Base-by-base conservation (phyloP, 2,329 filamentous ascomycete species). In the Cylindrodendrum hubeiense region DNA sequence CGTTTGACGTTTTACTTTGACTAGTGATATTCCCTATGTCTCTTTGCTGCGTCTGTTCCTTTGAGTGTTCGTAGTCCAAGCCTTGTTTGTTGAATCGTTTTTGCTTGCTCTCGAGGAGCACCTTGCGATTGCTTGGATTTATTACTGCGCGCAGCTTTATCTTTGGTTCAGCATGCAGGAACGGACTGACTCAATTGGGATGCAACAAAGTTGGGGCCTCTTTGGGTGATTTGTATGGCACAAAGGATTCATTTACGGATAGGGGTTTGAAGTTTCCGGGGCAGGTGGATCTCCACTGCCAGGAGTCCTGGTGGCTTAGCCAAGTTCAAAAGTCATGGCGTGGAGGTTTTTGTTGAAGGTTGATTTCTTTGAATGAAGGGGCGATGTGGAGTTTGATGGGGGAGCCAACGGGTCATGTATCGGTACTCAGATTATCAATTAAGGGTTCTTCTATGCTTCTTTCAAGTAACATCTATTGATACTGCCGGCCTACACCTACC, bases 351-450 rank as follows among this genome's bases (percentile, higher is more conserved):
- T 15, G 43, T 17, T 33, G 53, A 49, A 21, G 54, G 54, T 56
- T 58, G 60, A 53, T 58, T 63, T 63, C 60, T 65, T 72, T 68
- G 63, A 63, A 66, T 69, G 47, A 63, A 47, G 56, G 59, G 67
- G 71, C 63, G 70, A 71, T 67, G 59, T 51, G 71, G 71, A 72
- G 71, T 74, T 73, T 66, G 71, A 59, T 56, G 53, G 53, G 52
- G 34, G 65, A 60, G 67, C 64, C 63, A 61, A 65, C 57, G 67
- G 51, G 43, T 52, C 58, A 53, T 65, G 65, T 63, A 65, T 62
- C 61, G 67, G 58, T 65, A 67, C 66, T 62, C 62, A 60, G 66
- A 67, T 71, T 65, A 21, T 53, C 22, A 33, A 33, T 10, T 33
- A n/a, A 21, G 12, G n/a, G n/a, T 10, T 21, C 9, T 50, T 21